Conservation (phyloP, 768 basidiomycete species). For the Trametes villosa region DNA sequence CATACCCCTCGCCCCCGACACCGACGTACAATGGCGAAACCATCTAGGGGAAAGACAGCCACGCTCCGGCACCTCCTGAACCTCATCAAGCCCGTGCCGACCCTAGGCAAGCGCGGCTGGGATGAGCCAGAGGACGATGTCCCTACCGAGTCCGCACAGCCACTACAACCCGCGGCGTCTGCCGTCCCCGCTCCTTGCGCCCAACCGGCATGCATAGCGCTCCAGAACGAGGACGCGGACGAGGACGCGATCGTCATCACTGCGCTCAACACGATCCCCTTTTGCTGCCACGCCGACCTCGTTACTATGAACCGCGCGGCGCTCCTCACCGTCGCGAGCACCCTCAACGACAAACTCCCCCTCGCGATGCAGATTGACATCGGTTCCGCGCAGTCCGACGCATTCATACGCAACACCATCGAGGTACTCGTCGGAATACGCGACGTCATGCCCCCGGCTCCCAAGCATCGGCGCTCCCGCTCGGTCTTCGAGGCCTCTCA, state of each 20-base stretch:
- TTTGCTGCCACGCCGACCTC: constrained; percentile 78
- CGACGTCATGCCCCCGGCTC: constrained; percentile 28
- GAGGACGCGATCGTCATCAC: constrained; percentile 67
- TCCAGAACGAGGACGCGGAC: constrained; percentile 60
- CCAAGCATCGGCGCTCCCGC: constrained; percentile 21
- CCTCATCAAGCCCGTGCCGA: constrained; percentile 39
- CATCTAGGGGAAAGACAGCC: constrained; percentile 27
- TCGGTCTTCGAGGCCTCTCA: constrained; percentile 14
- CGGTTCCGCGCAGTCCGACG: constrained; percentile 41
- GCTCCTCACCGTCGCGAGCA: constrained; percentile 55
- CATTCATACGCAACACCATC: constrained; percentile 55
- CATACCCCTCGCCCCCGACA: not conserved
- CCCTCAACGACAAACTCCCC: constrained; percentile 64
- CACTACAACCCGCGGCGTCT: not conserved
- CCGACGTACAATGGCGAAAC: constrained; percentile 9
- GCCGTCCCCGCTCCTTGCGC: not conserved
- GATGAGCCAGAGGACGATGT: constrained; percentile 24
- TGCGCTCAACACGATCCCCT: constrained; percentile 59
- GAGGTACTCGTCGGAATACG: constrained; percentile 66
- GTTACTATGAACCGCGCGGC: constrained; percentile 60
- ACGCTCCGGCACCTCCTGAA: constrained; percentile 46
- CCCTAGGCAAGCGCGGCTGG: constrained; percentile 36
- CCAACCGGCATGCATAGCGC: constrained; percentile 46
- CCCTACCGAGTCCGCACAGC: constrained; percentile 9
- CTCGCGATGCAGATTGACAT: constrained; percentile 52